A percentile compares a stretch with the other conserved stretches of the same genome.
Evolutionary conservation across 768 basidiomycete species (phyloP).

Genomic region (Botryobasidium botryosum): DNA sequence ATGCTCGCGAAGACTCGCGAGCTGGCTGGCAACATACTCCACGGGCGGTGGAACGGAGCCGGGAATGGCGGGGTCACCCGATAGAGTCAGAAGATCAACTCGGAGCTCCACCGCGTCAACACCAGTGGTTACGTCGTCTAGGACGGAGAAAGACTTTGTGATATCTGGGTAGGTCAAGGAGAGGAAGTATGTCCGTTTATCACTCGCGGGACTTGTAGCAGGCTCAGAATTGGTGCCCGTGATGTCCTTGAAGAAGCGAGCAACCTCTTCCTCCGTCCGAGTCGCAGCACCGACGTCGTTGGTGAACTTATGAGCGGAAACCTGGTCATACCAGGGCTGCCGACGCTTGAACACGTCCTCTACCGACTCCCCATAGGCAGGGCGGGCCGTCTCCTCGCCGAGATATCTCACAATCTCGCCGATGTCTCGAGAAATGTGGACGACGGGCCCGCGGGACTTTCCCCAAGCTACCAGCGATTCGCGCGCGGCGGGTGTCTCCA

Average conservation of each 20-base stretch:
- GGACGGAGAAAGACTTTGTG: conserved; percentile 41
- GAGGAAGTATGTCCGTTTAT: conserved; percentile 75
- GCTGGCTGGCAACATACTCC: conserved; percentile 62
- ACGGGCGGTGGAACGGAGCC: conserved; percentile 49
- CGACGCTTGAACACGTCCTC: conserved; percentile 71
- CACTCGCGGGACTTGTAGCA: too few relatives aligned
- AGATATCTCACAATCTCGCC: conserved; percentile 73
- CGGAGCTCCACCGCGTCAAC: conserved; percentile 90
- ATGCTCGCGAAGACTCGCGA: conserved; percentile 57
- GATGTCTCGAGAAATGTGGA: conserved; percentile 67
- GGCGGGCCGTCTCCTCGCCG: conserved; percentile 53
- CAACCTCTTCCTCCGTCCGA: conserved; percentile 31
- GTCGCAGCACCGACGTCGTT: conserved; percentile 25
- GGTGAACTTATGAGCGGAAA: conserved; percentile 66
- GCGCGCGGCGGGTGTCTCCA: conserved; percentile 67
- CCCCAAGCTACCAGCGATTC: conserved; percentile 52
- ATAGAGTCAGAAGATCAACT: conserved; percentile 64
- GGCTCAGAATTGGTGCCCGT: conserved; percentile 43
- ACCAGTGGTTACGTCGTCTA: conserved; percentile 63
- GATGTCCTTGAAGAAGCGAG: conserved; percentile 79
- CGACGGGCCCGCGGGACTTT: conserved; percentile 47
- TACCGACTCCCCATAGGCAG: conserved; percentile 77
- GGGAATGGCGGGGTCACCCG: conserved; percentile 25
- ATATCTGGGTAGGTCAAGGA: conserved; percentile 85
- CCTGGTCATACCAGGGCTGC: conserved; percentile 72